Base-by-base conservation (phyloP, 1,139 yeast genomes). In the Pichia sp. region DNA sequence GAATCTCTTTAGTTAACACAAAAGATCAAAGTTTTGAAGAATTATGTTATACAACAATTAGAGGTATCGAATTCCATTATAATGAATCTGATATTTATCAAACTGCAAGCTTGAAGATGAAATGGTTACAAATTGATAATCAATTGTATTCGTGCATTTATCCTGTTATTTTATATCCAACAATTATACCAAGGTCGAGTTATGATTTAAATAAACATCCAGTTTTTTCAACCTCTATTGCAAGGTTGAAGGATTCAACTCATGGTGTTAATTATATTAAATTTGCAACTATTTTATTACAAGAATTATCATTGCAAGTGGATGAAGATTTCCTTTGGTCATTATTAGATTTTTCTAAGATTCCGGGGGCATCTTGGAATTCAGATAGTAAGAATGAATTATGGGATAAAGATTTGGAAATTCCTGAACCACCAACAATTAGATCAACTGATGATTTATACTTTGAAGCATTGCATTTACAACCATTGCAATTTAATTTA, bases 121-220 rank as follows among this genome's bases (percentile, higher is more conserved):
- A 91, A 64, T 95, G 99, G 99, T 73, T 93, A 44, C 99, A 95
- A 67, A 76, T 91, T 50, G 99, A 95, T 66, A 93, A 95, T 63
- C 96, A 90, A 64, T 70, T 93, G 44, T 88, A 83, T 66, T 96
- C 96, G 1, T 88, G 96, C 13, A 79, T 86, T 3, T 93, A 80
- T 70, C 98, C 97, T 8, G 93, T 91, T 53, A 74, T 93, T 25
- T 62, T 93, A n/a, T 95, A 88, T 66, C 99, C 99, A 2, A 84
- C 91, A 10, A 90, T 89, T 13, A 80, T 95, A 47, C 96, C 97
- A 1, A 87, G 88, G 62, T 83, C 90, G 0, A 82, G 86, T 2
- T 80, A 81, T 57, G 99, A 93, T 62, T 80, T 90, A 81, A 87
- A 84, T 54, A 83, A 78, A 52, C 98, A 93, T 67, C 99, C 99